Conservation (phyloP, 257 asterid genomes). For the Leptodermis oblonga region DNA sequence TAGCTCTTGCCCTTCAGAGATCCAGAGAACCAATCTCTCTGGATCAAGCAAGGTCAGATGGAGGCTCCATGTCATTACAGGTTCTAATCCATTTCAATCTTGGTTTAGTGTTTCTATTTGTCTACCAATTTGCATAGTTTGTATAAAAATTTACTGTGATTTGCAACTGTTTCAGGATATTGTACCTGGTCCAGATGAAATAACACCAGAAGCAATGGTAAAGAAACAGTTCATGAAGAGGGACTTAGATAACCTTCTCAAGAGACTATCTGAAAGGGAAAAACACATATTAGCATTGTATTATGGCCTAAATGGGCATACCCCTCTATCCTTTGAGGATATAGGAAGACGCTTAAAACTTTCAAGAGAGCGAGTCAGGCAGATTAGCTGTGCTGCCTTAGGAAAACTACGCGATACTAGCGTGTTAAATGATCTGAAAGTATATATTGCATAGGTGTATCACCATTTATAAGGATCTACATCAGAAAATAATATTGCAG, state of each 20-base stretch:
- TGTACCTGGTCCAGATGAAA: slow-evolving; percentile 49
- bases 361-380: slow-evolving; percentile 74
- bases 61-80: slow-evolving; percentile 54
- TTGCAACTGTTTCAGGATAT: slow-evolving; percentile 36
- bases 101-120: neutral
- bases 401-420: slow-evolving; percentile 32
- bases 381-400: slow-evolving; percentile 51
- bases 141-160: neutral
- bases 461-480: neutral
- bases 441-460: slow-evolving; percentile 30
- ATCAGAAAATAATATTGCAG: neutral
- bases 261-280: slow-evolving; percentile 48
- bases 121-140: neutral
- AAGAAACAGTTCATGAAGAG: slow-evolving; percentile 36
- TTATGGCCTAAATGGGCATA: slow-evolving; percentile 49
- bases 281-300: slow-evolving; percentile 38
- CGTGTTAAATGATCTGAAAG: slow-evolving; percentile 30
- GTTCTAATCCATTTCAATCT: slow-evolving; percentile 21
- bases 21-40: slow-evolving; percentile 49
- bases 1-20: slow-evolving; percentile 48
- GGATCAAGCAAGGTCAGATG: slow-evolving; percentile 37
- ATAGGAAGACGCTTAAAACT: slow-evolving; percentile 44
- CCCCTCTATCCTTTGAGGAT: slow-evolving; percentile 56
- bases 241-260: slow-evolving; percentile 42
- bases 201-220: slow-evolving; percentile 51